Evolutionary conservation across 2,329 filamentous ascomycete species (phyloP).

Genomic region (Apiospora koreana): DNA sequence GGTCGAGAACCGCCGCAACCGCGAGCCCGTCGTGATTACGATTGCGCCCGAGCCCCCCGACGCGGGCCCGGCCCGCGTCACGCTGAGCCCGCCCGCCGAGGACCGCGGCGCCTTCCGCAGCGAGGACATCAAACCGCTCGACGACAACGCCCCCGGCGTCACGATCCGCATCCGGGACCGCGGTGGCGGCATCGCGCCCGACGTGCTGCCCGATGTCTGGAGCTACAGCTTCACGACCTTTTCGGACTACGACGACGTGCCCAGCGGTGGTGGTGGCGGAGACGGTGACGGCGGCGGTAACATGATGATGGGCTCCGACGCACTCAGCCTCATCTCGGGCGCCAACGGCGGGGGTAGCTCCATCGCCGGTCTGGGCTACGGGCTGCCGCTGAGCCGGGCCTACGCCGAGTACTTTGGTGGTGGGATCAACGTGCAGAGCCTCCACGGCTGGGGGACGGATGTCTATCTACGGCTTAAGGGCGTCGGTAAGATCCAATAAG

Average conservation of each 20-base stretch:
- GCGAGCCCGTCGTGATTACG: slow-evolving; percentile 86
- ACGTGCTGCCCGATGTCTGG: slow-evolving; percentile 86
- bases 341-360: slow-evolving; percentile 74
- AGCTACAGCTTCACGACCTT: slow-evolving; percentile 98
- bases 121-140: slow-evolving; percentile 57
- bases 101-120: slow-evolving; percentile 42
- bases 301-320: slow-evolving; percentile 57
- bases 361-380: slow-evolving; percentile 92
- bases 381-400: slow-evolving; percentile 83
- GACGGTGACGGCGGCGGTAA: slow-evolving; percentile 39
- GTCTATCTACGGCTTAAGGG: slow-evolving; percentile 68
- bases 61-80: slow-evolving; percentile 28
- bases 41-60: slow-evolving; percentile 70
- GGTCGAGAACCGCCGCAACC: slow-evolving; percentile 77
- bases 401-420: slow-evolving; percentile 99
- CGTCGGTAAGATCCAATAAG: slow-evolving; percentile 53
- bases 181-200: slow-evolving; percentile 88
- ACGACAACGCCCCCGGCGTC: slow-evolving; percentile 75
- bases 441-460: slow-evolving; percentile 88
- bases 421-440: slow-evolving; percentile 89
- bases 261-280: slow-evolving; percentile 40
- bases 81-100: slow-evolving; percentile 37
- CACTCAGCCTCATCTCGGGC: slow-evolving; percentile 73
- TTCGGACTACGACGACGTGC: slow-evolving; percentile 59
- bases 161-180: slow-evolving; percentile 94